Evolutionary conservation across 169 alveolate species (phyloP), one percentile per base, ranked within the genome.

Genomic region (Blepharisma undulans): DNA sequence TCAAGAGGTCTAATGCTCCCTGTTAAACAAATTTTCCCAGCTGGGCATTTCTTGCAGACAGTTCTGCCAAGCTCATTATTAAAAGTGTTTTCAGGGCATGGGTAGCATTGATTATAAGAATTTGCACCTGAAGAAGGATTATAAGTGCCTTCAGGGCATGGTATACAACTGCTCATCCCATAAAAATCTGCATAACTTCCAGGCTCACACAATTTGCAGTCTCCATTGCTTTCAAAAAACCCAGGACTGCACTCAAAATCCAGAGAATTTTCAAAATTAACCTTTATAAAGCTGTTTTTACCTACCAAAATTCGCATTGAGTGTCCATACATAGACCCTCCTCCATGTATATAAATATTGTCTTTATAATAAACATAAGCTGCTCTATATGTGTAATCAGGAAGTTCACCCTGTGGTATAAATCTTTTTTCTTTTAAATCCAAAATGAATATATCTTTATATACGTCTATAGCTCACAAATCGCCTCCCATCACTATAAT

Each of bases 81-180:
- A 72, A 66, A 86, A 25, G 61, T 19, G 7, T 36, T 82, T 86
- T 86, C 90, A 66, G 90, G 84, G 66, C 90, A 86, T 22, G 90
- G 90, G 4, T 21, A 29, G 61, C 90, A 86, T 12, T 86, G 82
- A 8, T 25, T 27, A 60, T 29, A 19, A 21, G 90, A 86, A 22
- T 27, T 72, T 18, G 84, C 6, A 8, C 84, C 90, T 14, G 7
- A 21, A 22, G 29, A 19, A 19, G 61, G 27, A 10, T 86, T 66
- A 30, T 86, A 60, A 0, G 82, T 66, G 1, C 90, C 90, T 29
- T n/a, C 32, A n/a, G 84, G 80, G n/a, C 90, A 86, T 4, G 6
- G 32, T 72, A 21, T 27, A 27, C 90, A 86, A 10, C 30, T 18
- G n/a, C 25, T 5, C 22, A 19, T 60, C 34, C 89, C 89, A 72